Conservation (phyloP, 169 alveolate species). For the Cryptosporidium viatorum region DNA sequence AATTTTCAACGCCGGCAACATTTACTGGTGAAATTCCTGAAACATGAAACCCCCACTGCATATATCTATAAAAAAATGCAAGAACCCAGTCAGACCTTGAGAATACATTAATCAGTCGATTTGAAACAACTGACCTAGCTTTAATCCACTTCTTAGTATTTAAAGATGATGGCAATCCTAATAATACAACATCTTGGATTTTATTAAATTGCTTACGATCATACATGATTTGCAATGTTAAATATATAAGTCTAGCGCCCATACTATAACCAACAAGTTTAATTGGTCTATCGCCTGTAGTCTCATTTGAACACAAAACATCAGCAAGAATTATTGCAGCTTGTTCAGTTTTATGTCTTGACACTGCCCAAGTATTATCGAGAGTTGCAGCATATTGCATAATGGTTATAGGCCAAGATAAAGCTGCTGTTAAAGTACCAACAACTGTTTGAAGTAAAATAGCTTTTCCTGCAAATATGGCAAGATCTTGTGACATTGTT, state of each 20-base stretch:
- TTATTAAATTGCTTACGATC: conserved; percentile 79
- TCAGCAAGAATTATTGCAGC: conserved; percentile 91
- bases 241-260: conserved; percentile 91
- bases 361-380: conserved; percentile 90
- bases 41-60: conserved; percentile 88
- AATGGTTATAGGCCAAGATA: conserved; percentile 89
- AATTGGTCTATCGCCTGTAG: conserved; percentile 91
- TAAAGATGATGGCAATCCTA: conserved; percentile 90
- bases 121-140: conserved; percentile 90
- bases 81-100: conserved; percentile 90
- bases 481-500: conserved; percentile 75
- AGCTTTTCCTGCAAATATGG: conserved; percentile 74
- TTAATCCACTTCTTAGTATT: conserved; percentile 86
- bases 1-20: conserved; percentile 84
- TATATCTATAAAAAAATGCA: conserved; percentile 90
- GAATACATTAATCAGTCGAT: conserved; percentile 89
- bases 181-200: conserved; percentile 87
- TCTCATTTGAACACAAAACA: conserved; percentile 79
- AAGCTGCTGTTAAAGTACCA: conserved; percentile 59
- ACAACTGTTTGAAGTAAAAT: conserved; percentile 64
- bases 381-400: conserved; percentile 88
- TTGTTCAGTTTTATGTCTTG: conserved; percentile 88
- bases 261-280: conserved; percentile 90
- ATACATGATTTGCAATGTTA: conserved; percentile 87
- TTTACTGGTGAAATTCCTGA: conserved; percentile 86